Conservation (phyloP, 345 rosid genomes). For the Eucalyptus melliodora region DNA sequence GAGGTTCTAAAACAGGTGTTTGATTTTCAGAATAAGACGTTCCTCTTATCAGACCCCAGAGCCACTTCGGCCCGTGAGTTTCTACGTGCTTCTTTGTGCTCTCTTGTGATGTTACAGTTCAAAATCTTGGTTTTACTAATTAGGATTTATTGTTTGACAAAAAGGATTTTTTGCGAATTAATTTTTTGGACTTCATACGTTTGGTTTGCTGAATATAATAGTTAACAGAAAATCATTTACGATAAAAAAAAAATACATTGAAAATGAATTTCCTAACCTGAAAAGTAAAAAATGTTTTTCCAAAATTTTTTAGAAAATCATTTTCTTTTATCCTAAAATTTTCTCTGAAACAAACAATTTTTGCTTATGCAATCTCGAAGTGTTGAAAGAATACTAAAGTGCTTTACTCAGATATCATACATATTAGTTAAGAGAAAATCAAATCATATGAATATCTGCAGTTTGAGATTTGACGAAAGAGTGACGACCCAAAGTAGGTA, state of each 20-base stretch:
- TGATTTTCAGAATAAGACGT: neutral
- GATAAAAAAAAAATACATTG: neutral
- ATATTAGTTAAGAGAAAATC: neutral
- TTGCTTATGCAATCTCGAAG: neutral
- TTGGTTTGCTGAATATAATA: neutral
- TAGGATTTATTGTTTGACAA: neutral
- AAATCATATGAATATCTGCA: neutral
- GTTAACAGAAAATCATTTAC: neutral
- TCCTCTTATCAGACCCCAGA: neutral
- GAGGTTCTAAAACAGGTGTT: neutral
- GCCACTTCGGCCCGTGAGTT: neutral
- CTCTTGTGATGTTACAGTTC: neutral
- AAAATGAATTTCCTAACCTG: neutral
- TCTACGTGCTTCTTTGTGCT: neutral
- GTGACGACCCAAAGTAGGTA: neutral
- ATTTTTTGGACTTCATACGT: fast-evolving
- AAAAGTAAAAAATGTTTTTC: neutral
- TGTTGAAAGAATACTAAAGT: neutral
- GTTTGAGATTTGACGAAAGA: neutral
- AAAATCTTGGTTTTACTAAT: neutral
- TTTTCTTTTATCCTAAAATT: neutral
- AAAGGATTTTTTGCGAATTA: neutral
- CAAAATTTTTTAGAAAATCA: neutral
- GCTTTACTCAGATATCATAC: neutral
- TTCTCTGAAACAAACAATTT: neutral